Evolutionary conservation across 768 basidiomycete species (phyloP).

Genomic region (Krasilnikovozyma curviuscula): DNA sequence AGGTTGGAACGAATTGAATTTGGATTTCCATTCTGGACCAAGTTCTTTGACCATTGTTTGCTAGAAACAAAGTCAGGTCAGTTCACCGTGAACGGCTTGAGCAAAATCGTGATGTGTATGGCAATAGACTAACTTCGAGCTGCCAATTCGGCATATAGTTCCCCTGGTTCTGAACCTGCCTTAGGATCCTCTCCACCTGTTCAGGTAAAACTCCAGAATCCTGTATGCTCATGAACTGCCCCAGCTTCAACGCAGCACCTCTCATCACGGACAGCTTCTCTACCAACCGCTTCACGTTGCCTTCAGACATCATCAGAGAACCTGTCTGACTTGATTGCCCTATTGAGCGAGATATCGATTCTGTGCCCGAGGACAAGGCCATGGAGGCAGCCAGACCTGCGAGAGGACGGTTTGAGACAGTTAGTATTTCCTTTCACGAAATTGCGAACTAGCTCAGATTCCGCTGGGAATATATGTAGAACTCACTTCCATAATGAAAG

Average conservation of each 20-base stretch:
- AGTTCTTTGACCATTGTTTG: conserved; percentile 50
- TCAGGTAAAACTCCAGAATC: conserved; percentile 76
- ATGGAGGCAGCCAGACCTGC: conserved; percentile 78
- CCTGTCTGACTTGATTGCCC: conserved; percentile 25
- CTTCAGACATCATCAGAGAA: conserved; percentile 64
- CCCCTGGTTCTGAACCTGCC: conserved; percentile 79
- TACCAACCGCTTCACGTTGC: conserved; percentile 73
- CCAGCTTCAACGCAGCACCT: conserved; percentile 86
- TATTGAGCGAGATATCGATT: conserved; percentile 52
- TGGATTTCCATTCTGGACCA: conserved; percentile 49
- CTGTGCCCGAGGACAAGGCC: conserved; percentile 71
- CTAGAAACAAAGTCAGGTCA: conserved; percentile 24
- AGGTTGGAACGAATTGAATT: conserved; percentile 58
- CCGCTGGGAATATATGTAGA: neutral
- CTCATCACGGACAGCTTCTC: conserved; percentile 87
- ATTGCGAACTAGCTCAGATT: neutral
- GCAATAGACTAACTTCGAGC: conserved; percentile 48
- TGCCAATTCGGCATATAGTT: conserved; percentile 99
- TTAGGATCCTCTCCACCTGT: conserved; percentile 70
- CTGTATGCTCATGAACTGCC: conserved; percentile 96
- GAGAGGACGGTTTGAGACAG: neutral
- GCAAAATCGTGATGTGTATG: neutral
- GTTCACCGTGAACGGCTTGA: neutral
- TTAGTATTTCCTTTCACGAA: neutral
- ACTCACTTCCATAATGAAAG: conserved; percentile 79